A percentile compares a stretch with the other conserved stretches of the same genome.
phyloP scores from a whole-genome alignment of 495 filamentous ascomycete genomes.

The Lophium mytilinum region DNA sequence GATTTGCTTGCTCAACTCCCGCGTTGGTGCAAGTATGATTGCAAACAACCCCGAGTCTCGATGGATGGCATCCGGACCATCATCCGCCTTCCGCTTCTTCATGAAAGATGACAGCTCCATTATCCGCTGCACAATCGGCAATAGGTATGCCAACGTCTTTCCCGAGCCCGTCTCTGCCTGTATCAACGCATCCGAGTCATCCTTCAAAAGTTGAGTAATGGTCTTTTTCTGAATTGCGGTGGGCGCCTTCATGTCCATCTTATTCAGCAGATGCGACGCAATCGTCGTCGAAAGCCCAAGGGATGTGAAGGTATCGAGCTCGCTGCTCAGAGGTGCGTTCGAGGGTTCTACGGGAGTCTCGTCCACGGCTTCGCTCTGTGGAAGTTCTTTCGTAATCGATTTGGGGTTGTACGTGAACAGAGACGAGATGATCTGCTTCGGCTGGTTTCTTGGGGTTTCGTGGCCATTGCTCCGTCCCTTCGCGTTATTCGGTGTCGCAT shows the following conservation, averaged over 20 bases:
- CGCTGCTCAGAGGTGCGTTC: slow-evolving; percentile 85
- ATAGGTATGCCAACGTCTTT: slow-evolving; percentile 88
- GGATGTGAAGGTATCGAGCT: slow-evolving; percentile 71
- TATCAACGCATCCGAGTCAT: slow-evolving; percentile 86
- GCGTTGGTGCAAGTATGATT: slow-evolving; percentile 81
- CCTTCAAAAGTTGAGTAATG: slow-evolving; percentile 67
- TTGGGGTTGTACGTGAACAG: slow-evolving; percentile 83
- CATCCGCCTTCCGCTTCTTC: slow-evolving; percentile 37
- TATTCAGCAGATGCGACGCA: slow-evolving; percentile 73
- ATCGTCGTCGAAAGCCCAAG: slow-evolving; percentile 71
- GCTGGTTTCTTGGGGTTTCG: not conserved
- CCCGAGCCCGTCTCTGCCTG: slow-evolving; percentile 96
- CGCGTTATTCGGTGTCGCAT: not conserved
- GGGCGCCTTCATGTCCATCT: slow-evolving; percentile 80
- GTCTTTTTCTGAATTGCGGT: slow-evolving; percentile 91
- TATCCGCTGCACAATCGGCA: slow-evolving; percentile 85
- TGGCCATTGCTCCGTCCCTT: not conserved
- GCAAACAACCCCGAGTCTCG: slow-evolving; percentile 86
- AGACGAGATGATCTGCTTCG: slow-evolving; percentile 68
- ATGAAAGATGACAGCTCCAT: slow-evolving; percentile 54
- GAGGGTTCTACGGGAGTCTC: slow-evolving; percentile 64
- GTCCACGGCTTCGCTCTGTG: slow-evolving; percentile 22
- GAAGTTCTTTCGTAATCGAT: slow-evolving; percentile 33
- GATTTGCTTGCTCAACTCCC: slow-evolving; percentile 92
- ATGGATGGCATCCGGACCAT: slow-evolving; percentile 41